A percentile compares a stretch with the other conserved stretches of the same genome.
Conservation (phyloP, 345 rosid species). For the Eucalyptus paniculata region DNA sequence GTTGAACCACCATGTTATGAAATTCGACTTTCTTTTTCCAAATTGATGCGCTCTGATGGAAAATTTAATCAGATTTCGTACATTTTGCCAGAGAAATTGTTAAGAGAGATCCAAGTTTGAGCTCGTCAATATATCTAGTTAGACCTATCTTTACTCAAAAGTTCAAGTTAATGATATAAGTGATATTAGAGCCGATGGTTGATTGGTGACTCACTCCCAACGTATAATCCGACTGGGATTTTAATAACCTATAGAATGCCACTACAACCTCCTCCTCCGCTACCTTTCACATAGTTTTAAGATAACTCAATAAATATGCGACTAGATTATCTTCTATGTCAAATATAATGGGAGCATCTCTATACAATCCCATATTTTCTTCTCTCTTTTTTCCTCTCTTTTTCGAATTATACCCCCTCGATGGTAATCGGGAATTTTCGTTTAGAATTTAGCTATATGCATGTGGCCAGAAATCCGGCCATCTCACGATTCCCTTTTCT, state of each 20-base stretch:
- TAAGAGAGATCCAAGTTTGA: neutral
- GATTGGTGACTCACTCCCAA: neutral
- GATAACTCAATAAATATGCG: neutral
- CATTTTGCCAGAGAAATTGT: too few relatives aligned
- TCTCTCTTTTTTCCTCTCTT: neutral
- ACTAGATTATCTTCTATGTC: neutral
- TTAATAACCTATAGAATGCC: neutral
- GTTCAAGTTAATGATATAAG: too few relatives aligned
- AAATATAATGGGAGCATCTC: neutral
- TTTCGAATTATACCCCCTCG: neutral
- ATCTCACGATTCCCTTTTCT: neutral
- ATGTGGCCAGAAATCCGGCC: neutral
- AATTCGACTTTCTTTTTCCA: neutral
- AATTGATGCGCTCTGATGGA: fast-evolving
- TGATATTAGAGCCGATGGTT: too few relatives aligned
- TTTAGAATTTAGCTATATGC: neutral
- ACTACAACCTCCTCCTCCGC: neutral
- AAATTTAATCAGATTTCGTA: neutral
- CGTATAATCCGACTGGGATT: fast-evolving
- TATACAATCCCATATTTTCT: neutral
- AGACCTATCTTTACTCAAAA: fast-evolving
- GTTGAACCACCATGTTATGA: neutral
- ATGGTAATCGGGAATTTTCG: neutral
- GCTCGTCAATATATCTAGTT: too few relatives aligned
- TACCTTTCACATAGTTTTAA: neutral